Evolutionary conservation across 345 rosid species (phyloP), one percentile per base, ranked within the genome.

Genomic region (Salix udensis): DNA sequence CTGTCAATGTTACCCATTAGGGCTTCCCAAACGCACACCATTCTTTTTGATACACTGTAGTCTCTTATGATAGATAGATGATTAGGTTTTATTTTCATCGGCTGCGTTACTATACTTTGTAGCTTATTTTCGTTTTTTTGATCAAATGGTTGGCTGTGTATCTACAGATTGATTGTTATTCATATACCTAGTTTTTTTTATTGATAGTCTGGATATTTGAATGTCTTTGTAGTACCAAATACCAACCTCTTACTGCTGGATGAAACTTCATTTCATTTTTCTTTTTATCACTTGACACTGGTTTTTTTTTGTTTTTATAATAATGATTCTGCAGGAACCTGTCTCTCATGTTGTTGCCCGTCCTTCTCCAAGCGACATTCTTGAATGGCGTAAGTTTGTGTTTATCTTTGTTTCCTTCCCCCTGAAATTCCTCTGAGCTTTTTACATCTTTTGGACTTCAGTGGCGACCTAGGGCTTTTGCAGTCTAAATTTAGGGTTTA

Each of bases 311-410:
- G 2, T 75, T 55, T 62, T 14, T 74, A 53, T 13, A 23, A 23
- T 12, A 16, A 77, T 84, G 77, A 80, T 75, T 65, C 80, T 86
- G 80, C 81, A 96, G 99, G 99, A 96, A 78, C 99, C 98, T 34
- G 97, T 93, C 78, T 87, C 99, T 69, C 89, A 93, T 85, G 86
- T 93, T 71, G 93, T 93, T 77, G 98, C 99, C 60, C 90, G 95
- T 68, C 99, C 98, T 87, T 93, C 96, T 72, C 89, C 94, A 44
- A 96, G 79, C 77, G 89, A 93, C 83, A 93, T 93, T 80, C 99
- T 96, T 58, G 98, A 96, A 71, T 93, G 99, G 98, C 98, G 99
- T 96, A 91, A 89, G 97, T 89, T 77, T 36, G 69, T 52, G 50
- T 64, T 40, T 67, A 58, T 39, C 65, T 65, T 52, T 67, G n/a